phyloP scores from a whole-genome alignment of 2,329 filamentous ascomycete species.

The Ambrosiella beaveri region DNA sequence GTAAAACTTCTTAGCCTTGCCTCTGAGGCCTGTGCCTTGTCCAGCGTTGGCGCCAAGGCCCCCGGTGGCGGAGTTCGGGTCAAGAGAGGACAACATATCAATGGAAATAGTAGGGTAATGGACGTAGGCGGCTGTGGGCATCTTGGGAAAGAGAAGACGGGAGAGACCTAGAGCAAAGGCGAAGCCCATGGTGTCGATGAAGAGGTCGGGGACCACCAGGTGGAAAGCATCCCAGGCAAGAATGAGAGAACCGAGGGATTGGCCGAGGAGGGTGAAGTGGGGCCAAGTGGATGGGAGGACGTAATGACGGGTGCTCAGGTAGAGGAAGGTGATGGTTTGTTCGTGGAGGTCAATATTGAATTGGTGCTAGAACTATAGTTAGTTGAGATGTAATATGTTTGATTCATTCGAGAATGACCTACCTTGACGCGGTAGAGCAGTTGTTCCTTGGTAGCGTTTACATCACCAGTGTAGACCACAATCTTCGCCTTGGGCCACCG shows the following conservation, averaged over 20 bases:
- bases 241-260: slow-evolving; percentile 74
- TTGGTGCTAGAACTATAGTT: slow-evolving; percentile 37
- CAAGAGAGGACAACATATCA: slow-evolving; percentile 80
- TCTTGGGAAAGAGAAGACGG: slow-evolving; percentile 60
- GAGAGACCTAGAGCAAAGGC: slow-evolving; percentile 73
- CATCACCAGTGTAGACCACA: slow-evolving; percentile 88
- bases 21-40: slow-evolving; percentile 54
- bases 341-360: slow-evolving; percentile 86
- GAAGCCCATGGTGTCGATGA: slow-evolving; percentile 97
- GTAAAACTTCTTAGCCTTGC: slow-evolving; percentile 59
- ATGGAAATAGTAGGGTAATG: slow-evolving; percentile 98
- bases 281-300: slow-evolving; percentile 80
- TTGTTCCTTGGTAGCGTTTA: slow-evolving; percentile 63
- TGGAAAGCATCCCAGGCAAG: slow-evolving; percentile 85
- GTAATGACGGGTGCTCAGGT: slow-evolving; percentile 73
- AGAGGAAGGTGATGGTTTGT: slow-evolving; percentile 72
- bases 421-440: slow-evolving; percentile 67
- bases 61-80: slow-evolving; percentile 41
- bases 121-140: slow-evolving; percentile 84
- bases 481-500: slow-evolving; percentile 80
- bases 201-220: slow-evolving; percentile 82
- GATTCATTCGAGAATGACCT: slow-evolving; percentile 14
- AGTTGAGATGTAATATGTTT: slow-evolving; percentile 5
- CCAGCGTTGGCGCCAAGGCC: slow-evolving; percentile 67
- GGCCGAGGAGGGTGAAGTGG: slow-evolving; percentile 81